Conservation (phyloP, 1,284 basidiomycete genomes). For the Inonotus obliquus region DNA sequence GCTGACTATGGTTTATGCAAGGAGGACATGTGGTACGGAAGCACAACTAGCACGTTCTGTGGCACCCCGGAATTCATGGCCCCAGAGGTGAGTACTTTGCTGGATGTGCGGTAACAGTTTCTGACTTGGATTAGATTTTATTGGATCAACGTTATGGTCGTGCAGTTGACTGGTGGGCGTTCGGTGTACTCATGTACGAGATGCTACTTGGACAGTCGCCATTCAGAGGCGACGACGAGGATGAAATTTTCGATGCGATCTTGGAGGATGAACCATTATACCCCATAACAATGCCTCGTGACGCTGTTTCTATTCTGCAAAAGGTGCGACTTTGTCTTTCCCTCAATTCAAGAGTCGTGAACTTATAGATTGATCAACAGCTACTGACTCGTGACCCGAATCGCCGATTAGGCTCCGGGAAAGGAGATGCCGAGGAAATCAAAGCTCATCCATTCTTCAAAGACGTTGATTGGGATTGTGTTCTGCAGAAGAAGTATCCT, state of each 20-base stretch:
- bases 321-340: constrained; percentile 49
- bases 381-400: constrained; percentile 91
- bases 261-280: constrained; percentile 98
- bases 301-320: constrained; percentile 93
- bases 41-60: constrained; percentile 99
- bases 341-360: constrained; percentile 18
- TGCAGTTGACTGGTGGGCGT: constrained; percentile 99
- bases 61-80: constrained; percentile 99
- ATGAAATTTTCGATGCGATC: constrained; percentile 99
- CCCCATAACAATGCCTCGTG: constrained; percentile 99
- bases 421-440: constrained; percentile 94
- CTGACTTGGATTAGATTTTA: constrained; percentile 62
- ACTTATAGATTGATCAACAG: constrained; percentile 37
- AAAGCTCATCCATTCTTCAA: constrained; percentile 98
- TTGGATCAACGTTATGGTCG: constrained; percentile 97
- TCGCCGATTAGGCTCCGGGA: constrained; percentile 90
- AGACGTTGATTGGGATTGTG: constrained; percentile 95
- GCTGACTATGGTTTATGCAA: constrained; percentile 99
- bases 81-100: constrained; percentile 68
- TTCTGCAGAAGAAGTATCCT: constrained; percentile 93
- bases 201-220: constrained; percentile 99
- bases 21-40: constrained; percentile 97
- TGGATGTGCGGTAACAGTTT: background rate
- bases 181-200: constrained; percentile 97
- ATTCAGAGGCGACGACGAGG: constrained; percentile 98